Percentiles rank a stretch among this genome's conserved stretches.
Evolutionary conservation across 441 rosid species (phyloP).

Genomic region (Arabidopsis lyrata): DNA sequence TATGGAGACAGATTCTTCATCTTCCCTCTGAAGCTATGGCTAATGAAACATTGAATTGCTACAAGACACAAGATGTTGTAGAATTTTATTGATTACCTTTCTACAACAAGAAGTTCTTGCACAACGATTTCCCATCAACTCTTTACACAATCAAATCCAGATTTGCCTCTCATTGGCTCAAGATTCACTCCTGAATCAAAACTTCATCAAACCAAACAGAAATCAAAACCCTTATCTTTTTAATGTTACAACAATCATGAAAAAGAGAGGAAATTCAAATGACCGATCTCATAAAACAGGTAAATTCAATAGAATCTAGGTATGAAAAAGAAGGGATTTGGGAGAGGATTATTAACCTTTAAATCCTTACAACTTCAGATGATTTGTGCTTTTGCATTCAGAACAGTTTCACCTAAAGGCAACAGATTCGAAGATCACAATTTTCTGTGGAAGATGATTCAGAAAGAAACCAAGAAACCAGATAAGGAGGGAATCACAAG

Average conservation of each 20-base stretch:
- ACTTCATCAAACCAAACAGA: slow-evolving; percentile 14
- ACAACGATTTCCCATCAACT: slow-evolving; percentile 52
- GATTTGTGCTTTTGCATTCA: slow-evolving; percentile 28
- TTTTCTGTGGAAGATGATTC: slow-evolving; percentile 28
- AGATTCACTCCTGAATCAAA: slow-evolving; percentile 36
- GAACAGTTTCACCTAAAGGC: slow-evolving; percentile 4
- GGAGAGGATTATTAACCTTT: slow-evolving; percentile 31
- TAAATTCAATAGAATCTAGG: background rate
- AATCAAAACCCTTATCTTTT: slow-evolving; percentile 7
- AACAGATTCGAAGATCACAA: slow-evolving; percentile 11
- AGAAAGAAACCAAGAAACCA: slow-evolving; percentile 9
- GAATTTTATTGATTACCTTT: slow-evolving; percentile 39
- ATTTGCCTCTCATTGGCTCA: slow-evolving; percentile 37
- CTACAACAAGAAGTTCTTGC: slow-evolving; percentile 35
- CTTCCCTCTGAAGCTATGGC: slow-evolving; percentile 22
- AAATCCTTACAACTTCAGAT: slow-evolving; percentile 11
- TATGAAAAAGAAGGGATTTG: slow-evolving; percentile 4
- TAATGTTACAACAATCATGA: background rate
- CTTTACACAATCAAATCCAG: slow-evolving; percentile 36
- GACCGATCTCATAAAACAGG: background rate
- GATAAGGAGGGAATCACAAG: slow-evolving; percentile 33
- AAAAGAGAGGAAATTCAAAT: background rate
- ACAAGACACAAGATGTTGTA: background rate
- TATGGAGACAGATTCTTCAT: slow-evolving; percentile 15
- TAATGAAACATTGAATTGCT: slow-evolving; percentile 15